Base-by-base conservation (phyloP, 2,329 filamentous ascomycete species). In the Shiraia sp. region DNA sequence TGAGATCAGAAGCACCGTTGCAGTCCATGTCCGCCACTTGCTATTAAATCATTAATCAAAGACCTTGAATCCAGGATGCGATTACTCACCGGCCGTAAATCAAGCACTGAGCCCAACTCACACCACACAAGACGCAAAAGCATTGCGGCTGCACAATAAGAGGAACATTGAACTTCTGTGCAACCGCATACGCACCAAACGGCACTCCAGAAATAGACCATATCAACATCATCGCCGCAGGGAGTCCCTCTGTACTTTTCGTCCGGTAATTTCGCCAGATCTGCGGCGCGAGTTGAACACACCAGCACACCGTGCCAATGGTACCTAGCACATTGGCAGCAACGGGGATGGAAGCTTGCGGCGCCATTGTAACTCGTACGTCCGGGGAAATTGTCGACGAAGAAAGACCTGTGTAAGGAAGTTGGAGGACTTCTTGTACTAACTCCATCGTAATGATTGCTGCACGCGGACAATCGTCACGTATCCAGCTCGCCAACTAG, bases 211-310 rank as follows among this genome's bases (percentile, higher is more conserved):
- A 83, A 63, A 75, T 78, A 0, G 81, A 80, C 77, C 84, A 87
- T 3, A 86, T 72, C 51, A 87, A 75, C 83, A 87, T 87, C 83
- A 87, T 87, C 0, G 80, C 78, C 0, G 79, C 75, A 26, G 86
- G 83, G 0, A 88, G 71, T 0, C 84, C 84, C 0, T 74, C 79
- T 0, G 83, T 83, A 64, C 83, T 75, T 58, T 86, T 83, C 0
- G 83, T 75, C 3, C 79, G 75, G 55, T 84, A 82, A 55, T 88
- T 88, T 50, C 86, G 78, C 29, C 83, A 65, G 37, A 87, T 86
- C 59, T 88, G 85, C 1, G 53, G 57, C 5, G 52, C 40, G 12
- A 60, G 47, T 36, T 49, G 50, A 2, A 55, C 49, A 36, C 57
- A 60, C 58, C 58, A 62, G 37, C 71, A 59, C 48, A 83, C 73